Evolutionary conservation across 2,329 filamentous ascomycete genomes (phyloP), one percentile per base, ranked within the genome.

Genomic region (Ceratocystiopsis sp.): DNA sequence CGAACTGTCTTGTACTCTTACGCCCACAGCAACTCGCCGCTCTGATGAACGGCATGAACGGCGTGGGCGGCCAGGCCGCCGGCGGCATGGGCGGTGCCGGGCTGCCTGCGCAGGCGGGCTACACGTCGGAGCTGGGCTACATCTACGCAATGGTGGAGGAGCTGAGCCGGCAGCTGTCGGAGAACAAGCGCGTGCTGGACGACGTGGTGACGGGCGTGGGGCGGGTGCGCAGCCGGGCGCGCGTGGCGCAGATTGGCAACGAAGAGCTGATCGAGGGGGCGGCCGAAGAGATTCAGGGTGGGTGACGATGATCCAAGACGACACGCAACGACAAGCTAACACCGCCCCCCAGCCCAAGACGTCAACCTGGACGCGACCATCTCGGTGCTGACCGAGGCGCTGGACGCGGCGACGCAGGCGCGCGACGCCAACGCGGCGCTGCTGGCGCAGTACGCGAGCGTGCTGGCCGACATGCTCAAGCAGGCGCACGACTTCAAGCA

Each of bases 71-170:
- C 37, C 19, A 36, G n/a, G 19, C 36, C 11, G 45, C 42, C 16
- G 37, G 36, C 2, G 46, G 49, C 35, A 65, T 64, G 46, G 66
- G 50, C 41, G 61, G 64, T 55, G 55, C 68, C 45, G 64, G 66
- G 40, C 64, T 68, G 38, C 74, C 75, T 14, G 76, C 72, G 15
- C 75, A 75, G n/a, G 76, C 75, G 16, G 75, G 75, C 40, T 75
- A 80, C 55, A 75, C 80, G 57, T 70, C 75, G 42, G 76, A 80
- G 57, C 67, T 80, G 47, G 78, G 77, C 54, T 75, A 77, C 58
- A 77, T 80, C 53, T 78, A 79, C 54, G 65, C 66, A 50, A 75
- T 80, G 70, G 75, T 80, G 12, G 76, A 80, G 53, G 73, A 78
- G 54, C 63, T 80, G 40, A 77, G 74, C 52, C 68, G 71, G 33